Conservation (phyloP, 768 basidiomycete species). For the Lentinus tigrinus region DNA sequence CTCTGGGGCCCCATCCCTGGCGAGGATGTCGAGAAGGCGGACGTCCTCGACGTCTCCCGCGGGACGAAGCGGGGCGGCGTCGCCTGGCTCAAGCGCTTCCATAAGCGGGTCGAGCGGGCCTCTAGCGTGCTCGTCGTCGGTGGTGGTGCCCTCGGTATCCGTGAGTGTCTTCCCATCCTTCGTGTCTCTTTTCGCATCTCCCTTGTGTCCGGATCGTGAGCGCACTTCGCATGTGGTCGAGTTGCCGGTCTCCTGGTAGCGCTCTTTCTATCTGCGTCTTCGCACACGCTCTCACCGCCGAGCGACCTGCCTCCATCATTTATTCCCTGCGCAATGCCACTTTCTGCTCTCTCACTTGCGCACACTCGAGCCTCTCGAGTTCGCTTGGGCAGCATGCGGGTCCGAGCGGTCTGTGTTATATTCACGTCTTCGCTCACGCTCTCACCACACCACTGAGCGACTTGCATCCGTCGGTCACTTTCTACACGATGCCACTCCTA, state of each 20-base stretch:
- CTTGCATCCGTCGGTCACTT: too few species aligned
- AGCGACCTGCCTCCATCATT: too few species aligned
- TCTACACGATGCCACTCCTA: too few species aligned
- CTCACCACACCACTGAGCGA: too few species aligned
- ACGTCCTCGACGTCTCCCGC: constrained; percentile 10
- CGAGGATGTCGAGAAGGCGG: constrained; percentile 10
- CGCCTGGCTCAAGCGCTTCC: constrained; percentile 50
- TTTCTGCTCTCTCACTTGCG: too few species aligned
- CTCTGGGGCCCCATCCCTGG: constrained; percentile 42
- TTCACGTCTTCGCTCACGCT: too few species aligned
- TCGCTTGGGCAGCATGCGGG: too few species aligned
- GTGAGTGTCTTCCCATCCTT: constrained; percentile 36
- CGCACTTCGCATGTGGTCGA: background rate
- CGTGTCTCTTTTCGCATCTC: background rate
- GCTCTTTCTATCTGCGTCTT: background rate
- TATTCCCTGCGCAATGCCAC: too few species aligned
- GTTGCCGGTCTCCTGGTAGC: background rate
- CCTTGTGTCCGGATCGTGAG: background rate
- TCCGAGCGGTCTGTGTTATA: too few species aligned
- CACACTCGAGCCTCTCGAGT: too few species aligned
- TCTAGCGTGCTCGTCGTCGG: constrained; percentile 63
- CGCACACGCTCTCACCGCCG: background rate
- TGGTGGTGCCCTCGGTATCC: constrained; percentile 72
- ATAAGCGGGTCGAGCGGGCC: constrained; percentile 45
- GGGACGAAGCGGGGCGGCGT: constrained; percentile 51